Evolutionary conservation across 2,329 filamentous ascomycete genomes (phyloP).

Genomic region (Neopestalotiopsis clavispora): DNA sequence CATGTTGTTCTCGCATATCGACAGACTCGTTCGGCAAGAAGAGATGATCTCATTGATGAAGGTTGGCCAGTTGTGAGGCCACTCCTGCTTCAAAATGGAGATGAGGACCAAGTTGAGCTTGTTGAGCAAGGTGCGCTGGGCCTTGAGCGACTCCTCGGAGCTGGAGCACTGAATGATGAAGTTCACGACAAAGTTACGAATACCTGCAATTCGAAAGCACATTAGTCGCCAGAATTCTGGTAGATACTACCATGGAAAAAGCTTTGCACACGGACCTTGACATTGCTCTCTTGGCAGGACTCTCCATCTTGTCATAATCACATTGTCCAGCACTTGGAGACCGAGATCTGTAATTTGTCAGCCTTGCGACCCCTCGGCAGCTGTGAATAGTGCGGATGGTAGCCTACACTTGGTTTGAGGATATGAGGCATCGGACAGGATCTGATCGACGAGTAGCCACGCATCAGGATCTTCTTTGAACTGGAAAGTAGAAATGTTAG

Average conservation of each 20-base stretch:
- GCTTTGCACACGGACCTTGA: conserved; percentile 64
- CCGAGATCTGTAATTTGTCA: conserved; percentile 72
- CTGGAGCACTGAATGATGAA: conserved; percentile 95
- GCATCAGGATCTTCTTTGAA: conserved; percentile 99
- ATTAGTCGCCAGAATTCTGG: conserved; percentile 1
- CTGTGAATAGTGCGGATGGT: conserved; percentile 14
- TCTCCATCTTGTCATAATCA: conserved; percentile 99
- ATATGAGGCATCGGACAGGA: conserved; percentile 90
- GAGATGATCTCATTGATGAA: conserved; percentile 99
- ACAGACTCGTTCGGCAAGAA: conserved; percentile 91
- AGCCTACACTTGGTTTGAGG: conserved; percentile 92
- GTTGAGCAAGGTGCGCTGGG: conserved; percentile 89
- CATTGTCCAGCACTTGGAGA: conserved; percentile 94
- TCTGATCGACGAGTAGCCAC: conserved; percentile 97
- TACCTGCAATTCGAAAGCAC: conserved; percentile 62
- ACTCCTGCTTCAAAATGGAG: conserved; percentile 98
- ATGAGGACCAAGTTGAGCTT: conserved; percentile 98
- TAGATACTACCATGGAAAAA: neutral
- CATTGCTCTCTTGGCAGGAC: conserved; percentile 95
- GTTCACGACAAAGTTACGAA: conserved; percentile 98
- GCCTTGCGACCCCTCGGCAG: conserved; percentile 20
- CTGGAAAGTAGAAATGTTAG: conserved; percentile 56
- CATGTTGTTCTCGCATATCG: conserved; percentile 99
- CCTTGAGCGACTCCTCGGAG: conserved; percentile 84
- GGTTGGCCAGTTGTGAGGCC: conserved; percentile 99